Evolutionary conservation across 1,284 basidiomycete genomes (phyloP), one percentile per base, ranked within the genome.

Genomic region (Microbotryum intermedium): DNA sequence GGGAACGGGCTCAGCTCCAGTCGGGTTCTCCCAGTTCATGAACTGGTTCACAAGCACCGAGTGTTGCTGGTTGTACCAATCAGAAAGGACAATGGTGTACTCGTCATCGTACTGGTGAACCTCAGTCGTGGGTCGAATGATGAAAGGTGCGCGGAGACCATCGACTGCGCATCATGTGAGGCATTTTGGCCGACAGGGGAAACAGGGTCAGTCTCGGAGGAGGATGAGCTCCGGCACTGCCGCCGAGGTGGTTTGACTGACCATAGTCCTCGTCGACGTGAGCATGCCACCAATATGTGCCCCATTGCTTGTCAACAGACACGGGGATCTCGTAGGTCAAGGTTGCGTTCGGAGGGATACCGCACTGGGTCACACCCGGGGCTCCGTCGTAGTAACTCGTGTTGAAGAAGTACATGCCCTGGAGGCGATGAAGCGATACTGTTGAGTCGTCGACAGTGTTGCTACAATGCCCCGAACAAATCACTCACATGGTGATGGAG

Each of bases 341-440:
- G 0, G 82, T 80, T 54, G 81, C 75, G 18, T 85, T 86, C 0
- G 82, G 82, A 0, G 93, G 92, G 39, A 94, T 90, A 43, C 88
- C 87, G 71, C 92, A 97, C 78, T 95, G 90, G 1, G 86, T 83
- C 52, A 92, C 82, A 11, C 81, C 83, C 46, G 82, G 75, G 1
- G 93, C 90, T 45, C 93, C 93, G 74, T 97, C 93, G 77, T 84
- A 86, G 84, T 88, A 93, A 42, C 82, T 82, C 0, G 86, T 45
- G 4, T 48, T 30, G 75, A 91, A 92, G 79, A 94, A 92, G 77
- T 84, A 90, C 86, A 93, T 90, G 67, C 92, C 92, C 77, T 39
- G 34, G 34, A 39, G 34, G 34, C 11, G 6, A 39, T 39, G 34
- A 16, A 11, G 18, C 18, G 34, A 11, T 5, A 39, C 16, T 39